Percentiles rank a stretch among this genome's conserved stretches.
Conservation (phyloP, 371 early-diverging fungal genomes). For the Mucor velutinosus region DNA sequence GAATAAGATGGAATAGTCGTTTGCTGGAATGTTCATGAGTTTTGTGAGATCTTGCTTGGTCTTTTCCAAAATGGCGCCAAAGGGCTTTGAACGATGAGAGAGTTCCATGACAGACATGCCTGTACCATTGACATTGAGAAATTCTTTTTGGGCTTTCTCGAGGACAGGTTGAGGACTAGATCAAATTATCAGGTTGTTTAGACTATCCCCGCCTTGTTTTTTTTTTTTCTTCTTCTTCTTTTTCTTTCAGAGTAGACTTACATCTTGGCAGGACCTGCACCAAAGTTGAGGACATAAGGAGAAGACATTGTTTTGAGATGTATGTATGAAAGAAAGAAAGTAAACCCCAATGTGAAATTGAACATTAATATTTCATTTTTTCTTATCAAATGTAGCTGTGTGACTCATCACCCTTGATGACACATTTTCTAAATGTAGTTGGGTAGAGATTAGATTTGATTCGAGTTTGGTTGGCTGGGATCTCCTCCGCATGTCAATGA, state of each 20-base stretch:
- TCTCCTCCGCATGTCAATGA: no score
- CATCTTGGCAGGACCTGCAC: slow-evolving; percentile 93
- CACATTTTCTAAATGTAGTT: no score
- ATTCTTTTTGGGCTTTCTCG: slow-evolving; percentile 77
- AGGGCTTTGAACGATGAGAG: slow-evolving; percentile 89
- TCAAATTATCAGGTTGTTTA: not conserved
- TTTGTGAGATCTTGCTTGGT: slow-evolving; percentile 72
- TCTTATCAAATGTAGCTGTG: no score
- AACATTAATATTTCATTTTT: no score
- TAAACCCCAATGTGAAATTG: no score
- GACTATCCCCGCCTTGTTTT: not conserved
- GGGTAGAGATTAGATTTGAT: no score
- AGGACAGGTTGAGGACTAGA: slow-evolving; percentile 74
- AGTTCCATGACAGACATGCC: slow-evolving; percentile 95
- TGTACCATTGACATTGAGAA: slow-evolving; percentile 77
- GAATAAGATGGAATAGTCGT: slow-evolving; percentile 83
- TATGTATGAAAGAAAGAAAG: no score
- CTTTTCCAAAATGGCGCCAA: slow-evolving; percentile 71
- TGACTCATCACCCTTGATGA: no score
- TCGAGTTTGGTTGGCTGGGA: no score
- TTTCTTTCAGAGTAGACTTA: slow-evolving; percentile 27
- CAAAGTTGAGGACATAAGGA: slow-evolving; percentile 74
- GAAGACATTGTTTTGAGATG: not conserved
- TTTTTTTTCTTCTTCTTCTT: no score
- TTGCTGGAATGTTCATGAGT: slow-evolving; percentile 80